Evolutionary conservation across 176 grass and related monocot genomes (phyloP).

Genomic region (Chrysopogon serrulatus): DNA sequence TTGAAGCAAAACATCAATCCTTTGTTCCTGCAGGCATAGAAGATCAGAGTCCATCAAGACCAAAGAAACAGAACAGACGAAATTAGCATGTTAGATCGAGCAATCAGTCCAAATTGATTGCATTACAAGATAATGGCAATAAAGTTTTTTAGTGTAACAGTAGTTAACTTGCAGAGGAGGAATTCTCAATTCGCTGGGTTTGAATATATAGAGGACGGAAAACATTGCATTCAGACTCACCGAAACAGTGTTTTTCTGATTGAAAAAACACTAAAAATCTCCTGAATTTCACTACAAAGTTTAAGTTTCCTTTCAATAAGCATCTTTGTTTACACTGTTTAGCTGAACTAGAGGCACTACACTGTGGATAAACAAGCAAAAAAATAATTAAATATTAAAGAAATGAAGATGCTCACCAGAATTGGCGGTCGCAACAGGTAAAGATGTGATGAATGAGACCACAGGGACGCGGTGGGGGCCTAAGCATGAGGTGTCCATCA

Average conservation of each 20-base stretch:
- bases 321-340: not conserved
- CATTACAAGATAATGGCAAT: not conserved
- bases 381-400: not conserved
- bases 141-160: not conserved
- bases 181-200: not conserved
- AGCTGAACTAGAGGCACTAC: not conserved
- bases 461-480: not conserved
- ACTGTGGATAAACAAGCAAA: not conserved
- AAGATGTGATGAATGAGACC: constrained; percentile 14
- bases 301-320: not conserved
- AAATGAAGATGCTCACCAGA: constrained; percentile 9
- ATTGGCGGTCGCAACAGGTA: constrained; percentile 3
- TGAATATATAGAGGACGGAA: not conserved
- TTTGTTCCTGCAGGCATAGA: not conserved
- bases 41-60: not conserved
- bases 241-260: not conserved
- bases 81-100: not conserved
- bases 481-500: not conserved
- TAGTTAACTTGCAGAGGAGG: not conserved
- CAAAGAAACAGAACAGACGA: not conserved
- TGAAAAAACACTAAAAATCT: not conserved
- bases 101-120: not conserved
- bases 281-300: not conserved
- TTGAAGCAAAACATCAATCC: constrained; percentile 1
- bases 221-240: not conserved